Conservation (phyloP, 1,284 basidiomycete species). For the Tilletia setariae region DNA sequence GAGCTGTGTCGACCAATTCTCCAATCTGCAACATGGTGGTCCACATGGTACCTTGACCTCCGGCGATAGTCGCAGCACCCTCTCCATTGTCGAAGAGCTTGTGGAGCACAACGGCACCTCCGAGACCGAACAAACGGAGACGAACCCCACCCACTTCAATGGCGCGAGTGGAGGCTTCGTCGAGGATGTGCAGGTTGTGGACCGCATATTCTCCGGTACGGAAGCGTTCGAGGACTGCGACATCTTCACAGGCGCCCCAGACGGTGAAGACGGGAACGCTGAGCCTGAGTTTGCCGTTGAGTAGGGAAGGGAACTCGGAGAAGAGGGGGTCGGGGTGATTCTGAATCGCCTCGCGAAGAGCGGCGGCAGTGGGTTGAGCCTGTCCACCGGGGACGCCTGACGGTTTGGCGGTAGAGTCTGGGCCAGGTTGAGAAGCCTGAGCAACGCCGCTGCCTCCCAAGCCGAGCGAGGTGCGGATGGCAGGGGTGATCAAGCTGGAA, state of each 20-base stretch:
- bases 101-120: slow-evolving; percentile 90
- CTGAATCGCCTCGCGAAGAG: slow-evolving; percentile 52
- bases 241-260: slow-evolving; percentile 97
- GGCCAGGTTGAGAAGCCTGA: not conserved
- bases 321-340: slow-evolving; percentile 58
- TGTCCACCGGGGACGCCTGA: not conserved
- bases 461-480: slow-evolving; percentile 62
- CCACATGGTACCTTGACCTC: slow-evolving; percentile 98
- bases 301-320: slow-evolving; percentile 88
- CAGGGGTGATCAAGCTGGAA: slow-evolving; percentile 84
- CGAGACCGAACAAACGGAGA: slow-evolving; percentile 85
- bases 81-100: slow-evolving; percentile 98
- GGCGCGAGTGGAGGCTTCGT: slow-evolving; percentile 86
- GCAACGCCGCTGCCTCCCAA: slow-evolving; percentile 26
- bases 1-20: slow-evolving; percentile 93
- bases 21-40: slow-evolving; percentile 95
- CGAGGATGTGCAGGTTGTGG: slow-evolving; percentile 74
- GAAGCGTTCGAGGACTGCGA: slow-evolving; percentile 85
- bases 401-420: not conserved
- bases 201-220: slow-evolving; percentile 76
- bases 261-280: slow-evolving; percentile 86
- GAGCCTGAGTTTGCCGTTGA: slow-evolving; percentile 63
- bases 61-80: slow-evolving; percentile 89
- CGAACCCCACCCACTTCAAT: slow-evolving; percentile 90
- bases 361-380: slow-evolving; percentile 20